These are phyloP conservation scores for Ustilago cynodontis DNA, from an alignment of 1,284 basidiomycete species.

Conservation along the genomic window DNA sequence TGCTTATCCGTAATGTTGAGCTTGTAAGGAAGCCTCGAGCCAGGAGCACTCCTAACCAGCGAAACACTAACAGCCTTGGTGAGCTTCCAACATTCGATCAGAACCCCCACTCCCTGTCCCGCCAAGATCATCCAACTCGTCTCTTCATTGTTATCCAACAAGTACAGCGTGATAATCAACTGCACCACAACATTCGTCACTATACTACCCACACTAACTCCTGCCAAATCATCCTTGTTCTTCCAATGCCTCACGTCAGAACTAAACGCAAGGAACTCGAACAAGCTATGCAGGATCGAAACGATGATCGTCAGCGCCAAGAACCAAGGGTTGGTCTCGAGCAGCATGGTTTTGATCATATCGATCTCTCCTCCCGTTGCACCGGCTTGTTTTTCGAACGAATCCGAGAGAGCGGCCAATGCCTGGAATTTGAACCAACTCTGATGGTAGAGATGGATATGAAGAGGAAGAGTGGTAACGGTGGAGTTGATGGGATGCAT, in stretches of 20 bases:
- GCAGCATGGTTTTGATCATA: slow-evolving; percentile 56
- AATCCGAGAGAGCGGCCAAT: slow-evolving; percentile 70
- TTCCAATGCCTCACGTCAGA: slow-evolving; percentile 95
- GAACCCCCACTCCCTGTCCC: slow-evolving; percentile 80
- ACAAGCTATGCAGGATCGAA: slow-evolving; percentile 87
- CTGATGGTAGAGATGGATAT: slow-evolving; percentile 85
- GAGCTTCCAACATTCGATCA: slow-evolving; percentile 96
- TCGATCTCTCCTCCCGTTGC: slow-evolving; percentile 79
- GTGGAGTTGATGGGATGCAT: slow-evolving; percentile 70
- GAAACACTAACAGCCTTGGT: slow-evolving; percentile 84
- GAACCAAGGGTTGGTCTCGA: slow-evolving; percentile 91
- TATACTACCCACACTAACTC: slow-evolving; percentile 75
- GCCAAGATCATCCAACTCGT: slow-evolving; percentile 95
- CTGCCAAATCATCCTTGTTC: slow-evolving; percentile 79
- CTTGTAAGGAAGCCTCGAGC: slow-evolving; percentile 81
- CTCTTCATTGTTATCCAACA: slow-evolving; percentile 93
- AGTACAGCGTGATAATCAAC: slow-evolving; percentile 87
- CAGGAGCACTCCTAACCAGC: slow-evolving; percentile 74
- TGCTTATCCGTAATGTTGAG: slow-evolving; percentile 90
- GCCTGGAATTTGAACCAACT: slow-evolving; percentile 69
- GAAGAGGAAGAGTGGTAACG: slow-evolving; percentile 76
- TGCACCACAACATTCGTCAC: slow-evolving; percentile 89
- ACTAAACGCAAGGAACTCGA: slow-evolving; percentile 55
- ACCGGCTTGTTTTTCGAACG: slow-evolving; percentile 78
- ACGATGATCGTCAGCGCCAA: slow-evolving; percentile 81